These are phyloP conservation scores for Salix udensis DNA, from an alignment of 345 rosid species.

Conservation along the genomic window DNA sequence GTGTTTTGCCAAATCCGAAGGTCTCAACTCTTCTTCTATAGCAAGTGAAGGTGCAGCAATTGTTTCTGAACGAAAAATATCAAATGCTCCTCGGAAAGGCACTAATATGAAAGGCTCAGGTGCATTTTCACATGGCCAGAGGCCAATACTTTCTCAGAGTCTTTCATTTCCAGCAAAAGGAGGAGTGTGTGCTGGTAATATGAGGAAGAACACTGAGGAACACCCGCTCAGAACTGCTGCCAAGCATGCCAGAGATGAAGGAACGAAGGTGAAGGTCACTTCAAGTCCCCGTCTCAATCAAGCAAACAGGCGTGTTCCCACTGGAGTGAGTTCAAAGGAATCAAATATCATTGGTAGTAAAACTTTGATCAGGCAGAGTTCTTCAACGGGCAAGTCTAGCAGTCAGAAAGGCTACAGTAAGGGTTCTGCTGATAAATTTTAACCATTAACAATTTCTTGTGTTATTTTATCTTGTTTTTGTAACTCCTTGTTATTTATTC, in stretches of 20 bases:
- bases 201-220: conserved; percentile 57
- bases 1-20: conserved; percentile 28
- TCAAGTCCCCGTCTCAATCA: conserved; percentile 24
- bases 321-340: conserved; percentile 32
- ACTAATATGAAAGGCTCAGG: conserved; percentile 37
- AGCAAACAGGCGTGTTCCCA: conserved; percentile 24
- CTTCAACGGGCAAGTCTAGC: conserved; percentile 35
- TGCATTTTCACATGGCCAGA: conserved; percentile 41
- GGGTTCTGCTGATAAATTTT: neutral
- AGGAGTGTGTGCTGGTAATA: conserved; percentile 34
- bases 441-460: neutral
- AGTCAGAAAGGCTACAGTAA: conserved; percentile 41
- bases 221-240: conserved; percentile 26
- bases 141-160: conserved; percentile 56
- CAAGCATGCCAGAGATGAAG: conserved; percentile 38
- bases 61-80: conserved; percentile 38
- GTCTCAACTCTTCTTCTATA: conserved; percentile 21
- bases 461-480: neutral
- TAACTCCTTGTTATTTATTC: conserved; percentile 14
- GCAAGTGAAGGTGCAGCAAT: conserved; percentile 23
- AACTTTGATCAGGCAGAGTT: conserved; percentile 27
- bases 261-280: conserved; percentile 21
- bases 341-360: conserved; percentile 18
- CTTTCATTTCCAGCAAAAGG: conserved; percentile 64
- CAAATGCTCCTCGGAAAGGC: conserved; percentile 24